Percentiles rank a stretch among this genome's conserved stretches.
Conservation (phyloP, 2,329 filamentous ascomycete species). For the Beauveria australis region DNA sequence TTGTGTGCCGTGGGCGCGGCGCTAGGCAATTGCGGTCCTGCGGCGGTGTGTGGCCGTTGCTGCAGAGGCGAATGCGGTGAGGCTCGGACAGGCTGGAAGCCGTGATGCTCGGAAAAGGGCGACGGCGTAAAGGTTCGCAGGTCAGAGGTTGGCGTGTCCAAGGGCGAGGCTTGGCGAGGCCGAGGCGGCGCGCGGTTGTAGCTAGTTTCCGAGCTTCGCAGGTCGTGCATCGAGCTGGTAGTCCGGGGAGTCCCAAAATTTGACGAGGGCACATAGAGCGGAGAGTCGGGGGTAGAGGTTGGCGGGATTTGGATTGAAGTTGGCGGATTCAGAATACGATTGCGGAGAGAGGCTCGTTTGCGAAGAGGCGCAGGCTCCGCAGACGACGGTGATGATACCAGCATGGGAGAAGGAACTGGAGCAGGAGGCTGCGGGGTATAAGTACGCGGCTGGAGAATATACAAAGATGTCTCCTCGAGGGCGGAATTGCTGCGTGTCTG, state of each 20-base stretch:
- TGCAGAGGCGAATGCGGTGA: constrained; percentile 57
- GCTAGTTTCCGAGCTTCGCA: constrained; percentile 4
- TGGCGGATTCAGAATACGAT: constrained; percentile 43
- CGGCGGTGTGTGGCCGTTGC: constrained; percentile 47
- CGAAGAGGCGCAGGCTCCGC: constrained; percentile 19
- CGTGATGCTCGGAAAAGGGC: constrained; percentile 46
- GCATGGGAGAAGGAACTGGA: constrained; percentile 39
- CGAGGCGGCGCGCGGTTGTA: neutral
- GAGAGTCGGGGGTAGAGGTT: constrained; percentile 16
- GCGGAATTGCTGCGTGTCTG: neutral
- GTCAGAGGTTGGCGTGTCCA: constrained; percentile 28
- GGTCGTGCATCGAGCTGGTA: constrained; percentile 3
- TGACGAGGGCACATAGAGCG: constrained; percentile 21
- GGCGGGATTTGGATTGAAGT: constrained; percentile 47
- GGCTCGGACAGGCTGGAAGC: constrained; percentile 54
- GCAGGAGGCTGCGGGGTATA: constrained; percentile 46
- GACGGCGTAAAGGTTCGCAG: constrained; percentile 35
- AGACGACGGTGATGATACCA: constrained; percentile 19
- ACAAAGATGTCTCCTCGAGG: constrained; percentile 32
- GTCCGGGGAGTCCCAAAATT: constrained; percentile 25
- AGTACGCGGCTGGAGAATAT: constrained; percentile 48
- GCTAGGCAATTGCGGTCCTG: constrained; percentile 20
- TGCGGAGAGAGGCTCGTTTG: constrained; percentile 40
- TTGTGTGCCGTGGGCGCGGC: constrained; percentile 37
- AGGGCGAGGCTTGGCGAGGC: neutral